Evolutionary conservation across 345 rosid genomes (phyloP), one percentile per base, ranked within the genome.

Genomic region (Pseudoturritis turrita): DNA sequence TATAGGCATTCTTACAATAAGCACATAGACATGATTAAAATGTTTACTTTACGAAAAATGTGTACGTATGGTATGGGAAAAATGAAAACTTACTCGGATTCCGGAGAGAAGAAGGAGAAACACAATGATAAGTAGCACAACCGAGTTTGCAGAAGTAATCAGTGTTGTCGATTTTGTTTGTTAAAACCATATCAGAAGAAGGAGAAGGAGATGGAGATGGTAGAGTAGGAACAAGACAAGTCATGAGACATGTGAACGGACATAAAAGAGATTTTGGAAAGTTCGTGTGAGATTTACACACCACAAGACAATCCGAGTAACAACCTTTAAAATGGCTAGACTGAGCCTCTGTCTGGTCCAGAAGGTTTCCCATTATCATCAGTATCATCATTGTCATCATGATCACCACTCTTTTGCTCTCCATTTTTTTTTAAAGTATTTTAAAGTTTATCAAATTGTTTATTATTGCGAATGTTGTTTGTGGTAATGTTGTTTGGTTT

Each of bases 241-340:
- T 45, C 64, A 14, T 63, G 26, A 62, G 25, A 72, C 76, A 72
- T 52, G 62, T 62, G 6, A 72, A 52, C 19, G 76, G 77, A 54
- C 77, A 72, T 23, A 18, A 25, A n/a, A 45, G 11, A 53, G 44
- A 72, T 23, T 44, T 45, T 43, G 70, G 70, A 29, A 54, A 54
- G 8, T 12, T 54, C 35, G 61, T 60, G 14, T 37, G 50, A 13
- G 63, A 41, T 68, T 29, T 68, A 36, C 60, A 71, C 15, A 71
- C 57, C 10, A 9, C 26, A 47, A 47, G 10, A 71, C 75, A 71
- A 12, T 22, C 25, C 19, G 58, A 47, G 52, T 71, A 60, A 71
- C 75, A 71, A 17, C 3, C 61, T 60, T 22, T 28, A 50, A 71
- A 69, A 68, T 40, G 72, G 23, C 28, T 52, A 25, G 40, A 39